Evolutionary conservation across 2,329 filamentous ascomycete genomes (phyloP), one percentile per base, ranked within the genome.

Genomic region (Venturia oleaginea): DNA sequence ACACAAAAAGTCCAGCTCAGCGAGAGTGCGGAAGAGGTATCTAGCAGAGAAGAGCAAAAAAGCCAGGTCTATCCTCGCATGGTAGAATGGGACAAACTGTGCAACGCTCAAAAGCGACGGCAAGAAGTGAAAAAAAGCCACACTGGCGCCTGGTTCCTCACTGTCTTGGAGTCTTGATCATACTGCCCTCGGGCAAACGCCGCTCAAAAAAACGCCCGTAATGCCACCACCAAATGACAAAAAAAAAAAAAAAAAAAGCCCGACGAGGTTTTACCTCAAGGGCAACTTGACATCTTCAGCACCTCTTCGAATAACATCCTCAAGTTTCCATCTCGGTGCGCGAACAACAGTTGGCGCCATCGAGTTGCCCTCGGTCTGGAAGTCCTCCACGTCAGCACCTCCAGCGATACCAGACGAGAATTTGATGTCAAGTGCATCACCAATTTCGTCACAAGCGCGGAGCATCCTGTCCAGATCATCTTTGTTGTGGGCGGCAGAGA

Each of bases 321-420:
- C 84, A 22, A 92, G 76, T 67, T 81, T 83, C 92, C 92, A 97
- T 69, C 92, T 82, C 13, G 92, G 92, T 64, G 90, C 84, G 48
- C 59, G 38, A 38, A 54, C 60, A 11, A 43, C 70, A n/a, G 76
- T 72, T 3, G 76, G 73, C 67, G 79, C 77, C 32, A 76, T 75
- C 48, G 84, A 84, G 59, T 83, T 63, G n/a, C 24, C 62, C 38
- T 65, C 54, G 15, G 22, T 24, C 22, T 32, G 54, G 27, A 60
- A 43, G 8, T 37, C 46, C 2, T 93, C 81, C 10, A 90, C 87
- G 61, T 91, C 84, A 43, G 90, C 85, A 65, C 94, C 94, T 68
- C 94, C 94, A 15, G 94, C 93, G 71, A 97, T 86, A 69, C 94
- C 94, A 17, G 90, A 95, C n/a, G 92, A 96, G 78, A 96, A 97